These are phyloP conservation scores for Aspergillus cejpii DNA, from an alignment of 2,329 filamentous ascomycete genomes.

Conservation along the genomic window DNA sequence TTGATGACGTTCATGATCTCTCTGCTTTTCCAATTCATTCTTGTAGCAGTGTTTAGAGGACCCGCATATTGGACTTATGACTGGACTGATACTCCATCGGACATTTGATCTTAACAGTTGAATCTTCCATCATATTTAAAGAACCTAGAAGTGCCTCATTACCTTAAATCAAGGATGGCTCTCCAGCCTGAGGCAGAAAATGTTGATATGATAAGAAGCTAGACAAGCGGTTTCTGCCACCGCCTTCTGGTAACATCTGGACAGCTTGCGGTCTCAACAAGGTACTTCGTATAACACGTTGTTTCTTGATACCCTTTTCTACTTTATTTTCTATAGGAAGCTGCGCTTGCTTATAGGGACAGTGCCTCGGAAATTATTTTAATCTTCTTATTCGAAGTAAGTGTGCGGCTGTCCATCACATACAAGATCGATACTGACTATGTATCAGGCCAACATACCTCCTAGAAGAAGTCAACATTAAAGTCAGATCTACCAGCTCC, in stretches of 20 bases:
- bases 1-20: background rate
- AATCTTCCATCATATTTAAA: background rate
- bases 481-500: background rate
- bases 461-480: no score
- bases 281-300: background rate
- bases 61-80: background rate
- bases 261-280: constrained; percentile 17
- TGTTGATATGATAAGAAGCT: background rate
- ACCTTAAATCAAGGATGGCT: no score
- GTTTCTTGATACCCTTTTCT: background rate
- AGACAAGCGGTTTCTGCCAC: constrained; percentile 13
- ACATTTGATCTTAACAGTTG: background rate
- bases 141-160: background rate
- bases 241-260: constrained; percentile 18
- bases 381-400: background rate
- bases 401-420: background rate
- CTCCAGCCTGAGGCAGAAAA: no score
- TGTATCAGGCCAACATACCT: background rate
- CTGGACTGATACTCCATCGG: background rate
- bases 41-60: background rate
- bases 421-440: background rate
- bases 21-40: background rate
- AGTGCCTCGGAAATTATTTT: background rate
- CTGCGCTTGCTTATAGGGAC: background rate
- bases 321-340: background rate